Percentiles rank a stretch among this genome's conserved stretches.
These are phyloP conservation scores for Cryphonectria parasitica DNA, from an alignment of 2,329 filamentous ascomycete genomes.

Conservation along the genomic window DNA sequence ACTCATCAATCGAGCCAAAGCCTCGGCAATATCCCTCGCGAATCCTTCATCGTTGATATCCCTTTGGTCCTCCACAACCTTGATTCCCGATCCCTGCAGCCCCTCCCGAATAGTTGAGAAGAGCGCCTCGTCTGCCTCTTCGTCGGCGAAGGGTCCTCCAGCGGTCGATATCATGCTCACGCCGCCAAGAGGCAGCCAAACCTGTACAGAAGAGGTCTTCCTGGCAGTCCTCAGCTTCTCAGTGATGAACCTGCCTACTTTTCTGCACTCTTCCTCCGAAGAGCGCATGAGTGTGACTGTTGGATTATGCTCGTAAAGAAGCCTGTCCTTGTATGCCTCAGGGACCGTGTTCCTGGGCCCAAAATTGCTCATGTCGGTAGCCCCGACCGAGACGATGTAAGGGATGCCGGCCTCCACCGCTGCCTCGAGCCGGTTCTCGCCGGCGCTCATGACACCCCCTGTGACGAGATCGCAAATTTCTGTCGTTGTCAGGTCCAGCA, in stretches of 20 bases:
- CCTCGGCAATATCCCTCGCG: constrained; percentile 51
- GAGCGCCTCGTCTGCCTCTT: constrained; percentile 47
- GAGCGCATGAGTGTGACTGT: constrained; percentile 70
- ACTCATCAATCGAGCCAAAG: constrained; percentile 40
- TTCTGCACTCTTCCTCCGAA: constrained; percentile 56
- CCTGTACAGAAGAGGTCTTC: constrained; percentile 49
- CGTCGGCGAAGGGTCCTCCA: constrained; percentile 57
- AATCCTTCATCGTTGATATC: constrained; percentile 60
- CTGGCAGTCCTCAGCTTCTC: constrained; percentile 58
- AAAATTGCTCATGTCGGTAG: constrained; percentile 67
- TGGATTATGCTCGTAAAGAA: constrained; percentile 67
- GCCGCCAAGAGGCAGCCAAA: constrained; percentile 64
- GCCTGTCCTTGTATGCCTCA: constrained; percentile 52
- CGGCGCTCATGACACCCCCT: constrained; percentile 67
- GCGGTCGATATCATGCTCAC: constrained; percentile 62
- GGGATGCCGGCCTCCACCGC: constrained; percentile 63
- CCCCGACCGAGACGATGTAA: constrained; percentile 51
- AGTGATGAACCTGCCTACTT: constrained; percentile 60
- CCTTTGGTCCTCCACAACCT: constrained; percentile 51
- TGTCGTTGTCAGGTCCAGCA: constrained; percentile 73
- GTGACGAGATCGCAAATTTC: constrained; percentile 68
- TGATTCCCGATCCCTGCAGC: constrained; percentile 52
- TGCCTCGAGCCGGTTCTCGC: constrained; percentile 58
- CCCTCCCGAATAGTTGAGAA: constrained; percentile 57
- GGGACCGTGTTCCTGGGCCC: constrained; percentile 60